phyloP scores from a whole-genome alignment of 129 eudicot species.

The Rutidosis leptorrhynchoides region DNA sequence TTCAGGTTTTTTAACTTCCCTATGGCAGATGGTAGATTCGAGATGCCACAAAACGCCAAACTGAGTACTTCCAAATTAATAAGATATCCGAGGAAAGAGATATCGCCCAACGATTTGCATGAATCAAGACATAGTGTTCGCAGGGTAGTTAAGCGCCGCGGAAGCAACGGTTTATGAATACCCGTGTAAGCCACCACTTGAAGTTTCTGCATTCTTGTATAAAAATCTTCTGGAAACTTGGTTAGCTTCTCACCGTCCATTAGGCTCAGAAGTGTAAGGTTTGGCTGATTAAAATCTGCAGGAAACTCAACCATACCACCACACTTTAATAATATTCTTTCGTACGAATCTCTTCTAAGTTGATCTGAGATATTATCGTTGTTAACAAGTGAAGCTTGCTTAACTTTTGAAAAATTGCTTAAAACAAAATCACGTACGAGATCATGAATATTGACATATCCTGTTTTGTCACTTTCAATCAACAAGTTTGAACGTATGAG shows the following conservation, averaged over 20 bases:
- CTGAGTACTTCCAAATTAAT: background rate
- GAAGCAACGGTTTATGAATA: background rate
- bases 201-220: too few species aligned
- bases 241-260: background rate
- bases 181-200: too few species aligned
- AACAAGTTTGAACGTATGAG: too few species aligned
- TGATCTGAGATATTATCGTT: too few species aligned
- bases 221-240: background rate
- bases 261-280: background rate
- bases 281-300: background rate
- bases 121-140: conserved; percentile 4
- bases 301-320: conserved; percentile 1
- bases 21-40: too few species aligned
- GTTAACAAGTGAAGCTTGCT: conserved; percentile 9
- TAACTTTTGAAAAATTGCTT: background rate
- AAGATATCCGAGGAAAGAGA: background rate
- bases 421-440: background rate
- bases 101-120: background rate
- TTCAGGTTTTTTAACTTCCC: too few species aligned
- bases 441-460: conserved; percentile 8
- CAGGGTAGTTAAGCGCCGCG: background rate
- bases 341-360: too few species aligned
- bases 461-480: too few species aligned
- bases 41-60: background rate
- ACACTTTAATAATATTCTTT: too few species aligned